A percentile compares a stretch with the other conserved stretches of the same genome.
These are phyloP conservation scores for Simplicillium sp. DNA, from an alignment of 2,329 filamentous ascomycete species.

Conservation along the genomic window DNA sequence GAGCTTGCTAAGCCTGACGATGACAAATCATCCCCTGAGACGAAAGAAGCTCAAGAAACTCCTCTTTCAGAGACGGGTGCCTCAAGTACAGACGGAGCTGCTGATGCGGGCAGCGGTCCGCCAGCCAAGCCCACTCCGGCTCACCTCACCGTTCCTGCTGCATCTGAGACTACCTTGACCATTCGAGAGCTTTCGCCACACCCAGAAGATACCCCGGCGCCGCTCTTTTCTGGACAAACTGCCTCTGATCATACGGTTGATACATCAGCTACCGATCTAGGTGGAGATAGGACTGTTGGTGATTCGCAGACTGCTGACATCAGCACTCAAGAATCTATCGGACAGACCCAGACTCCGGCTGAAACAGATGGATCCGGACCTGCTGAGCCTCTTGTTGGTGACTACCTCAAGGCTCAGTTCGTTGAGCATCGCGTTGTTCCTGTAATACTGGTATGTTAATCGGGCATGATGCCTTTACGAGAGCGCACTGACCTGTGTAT, in stretches of 20 bases:
- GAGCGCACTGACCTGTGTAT: slow-evolving; percentile 5
- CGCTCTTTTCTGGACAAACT: slow-evolving; percentile 35
- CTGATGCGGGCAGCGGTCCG: slow-evolving; percentile 5
- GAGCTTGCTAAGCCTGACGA: slow-evolving; percentile 16
- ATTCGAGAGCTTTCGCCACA: slow-evolving; percentile 36
- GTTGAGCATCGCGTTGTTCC: slow-evolving; percentile 91
- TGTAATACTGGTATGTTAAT: slow-evolving; percentile 70
- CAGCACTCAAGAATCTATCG: slow-evolving; percentile 3
- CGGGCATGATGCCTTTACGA: slow-evolving; percentile 1
- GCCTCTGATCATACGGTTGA: slow-evolving; percentile 17
- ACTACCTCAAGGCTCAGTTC: slow-evolving; percentile 92
- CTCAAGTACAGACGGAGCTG: too few relatives aligned
- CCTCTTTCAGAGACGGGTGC: slow-evolving; percentile 5
- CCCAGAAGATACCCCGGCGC: slow-evolving; percentile 59
- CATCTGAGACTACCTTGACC: background rate
- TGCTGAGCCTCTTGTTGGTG: slow-evolving; percentile 71
- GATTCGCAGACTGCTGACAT: slow-evolving; percentile 4
- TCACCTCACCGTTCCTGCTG: slow-evolving; percentile 3
- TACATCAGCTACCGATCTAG: slow-evolving; percentile 8
- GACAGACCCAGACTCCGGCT: slow-evolving; percentile 4
- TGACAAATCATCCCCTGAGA: slow-evolving; percentile 8
- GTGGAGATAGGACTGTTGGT: slow-evolving; percentile 1
- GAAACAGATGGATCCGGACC: slow-evolving; percentile 7
- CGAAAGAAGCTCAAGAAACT: slow-evolving; percentile 7
- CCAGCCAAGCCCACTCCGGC: slow-evolving; percentile 1